phyloP scores from a whole-genome alignment of 768 basidiomycete species.

The Chalciporus pseudorubinellus region DNA sequence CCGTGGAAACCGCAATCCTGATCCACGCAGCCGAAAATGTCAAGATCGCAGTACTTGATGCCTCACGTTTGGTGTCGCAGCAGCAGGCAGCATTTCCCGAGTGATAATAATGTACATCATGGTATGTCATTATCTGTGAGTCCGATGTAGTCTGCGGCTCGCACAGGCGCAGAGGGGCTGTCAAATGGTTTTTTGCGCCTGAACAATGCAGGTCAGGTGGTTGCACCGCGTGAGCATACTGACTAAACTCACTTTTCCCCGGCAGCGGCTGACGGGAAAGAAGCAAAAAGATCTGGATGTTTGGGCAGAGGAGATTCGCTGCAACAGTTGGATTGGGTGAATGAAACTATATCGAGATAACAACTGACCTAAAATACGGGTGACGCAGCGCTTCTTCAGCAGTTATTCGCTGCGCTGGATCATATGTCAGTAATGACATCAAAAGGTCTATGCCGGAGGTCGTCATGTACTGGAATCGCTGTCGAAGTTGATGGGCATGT shows the following conservation, averaged over 20 bases:
- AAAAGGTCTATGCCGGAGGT: slow-evolving; percentile 83
- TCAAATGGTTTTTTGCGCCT: slow-evolving; percentile 78
- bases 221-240: background rate
- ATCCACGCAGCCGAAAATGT: too few relatives aligned
- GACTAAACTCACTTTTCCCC: slow-evolving; percentile 77
- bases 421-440: slow-evolving; percentile 79
- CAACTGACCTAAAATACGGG: slow-evolving; percentile 78
- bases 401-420: slow-evolving; percentile 80
- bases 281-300: slow-evolving; percentile 92
- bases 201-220: slow-evolving; percentile 10
- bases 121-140: slow-evolving; percentile 60
- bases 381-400: slow-evolving; percentile 90
- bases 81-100: background rate
- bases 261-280: slow-evolving; percentile 93
- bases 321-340: slow-evolving; percentile 1
- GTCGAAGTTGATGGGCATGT: slow-evolving; percentile 72
- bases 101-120: slow-evolving; percentile 11
- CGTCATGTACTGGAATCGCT: slow-evolving; percentile 84
- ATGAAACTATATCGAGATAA: background rate
- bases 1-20: too few relatives aligned
- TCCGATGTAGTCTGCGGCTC: slow-evolving; percentile 66
- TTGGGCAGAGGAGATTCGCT: slow-evolving; percentile 96
- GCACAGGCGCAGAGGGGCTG: slow-evolving; percentile 76
- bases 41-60: too few relatives aligned
- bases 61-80: too few relatives aligned